Conservation (phyloP, 352 stramenopile genomes). For the Globisporangium perplexum region DNA sequence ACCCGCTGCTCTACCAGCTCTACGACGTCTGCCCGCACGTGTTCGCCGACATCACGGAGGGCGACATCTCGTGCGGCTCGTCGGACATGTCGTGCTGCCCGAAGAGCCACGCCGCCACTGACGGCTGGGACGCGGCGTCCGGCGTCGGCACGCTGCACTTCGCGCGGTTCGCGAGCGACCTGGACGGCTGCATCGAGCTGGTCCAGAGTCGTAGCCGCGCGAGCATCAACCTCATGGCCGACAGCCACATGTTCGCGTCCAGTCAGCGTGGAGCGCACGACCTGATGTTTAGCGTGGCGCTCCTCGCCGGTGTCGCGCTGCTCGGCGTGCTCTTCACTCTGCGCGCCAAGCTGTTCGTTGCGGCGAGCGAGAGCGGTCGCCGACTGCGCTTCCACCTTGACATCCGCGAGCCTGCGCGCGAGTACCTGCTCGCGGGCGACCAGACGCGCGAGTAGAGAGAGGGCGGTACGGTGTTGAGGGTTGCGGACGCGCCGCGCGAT, state of each 20-base stretch:
- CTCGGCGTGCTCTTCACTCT: conserved; percentile 30
- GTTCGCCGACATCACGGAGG: conserved; percentile 61
- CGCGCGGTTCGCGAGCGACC: conserved; percentile 23
- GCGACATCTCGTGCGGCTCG: conserved; percentile 49
- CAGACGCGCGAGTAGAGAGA: conserved; percentile 3
- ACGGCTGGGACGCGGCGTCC: conserved; percentile 67
- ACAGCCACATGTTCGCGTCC: conserved; percentile 7
- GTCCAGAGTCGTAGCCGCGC: conserved; percentile 2
- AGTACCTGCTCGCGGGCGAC: conserved; percentile 42
- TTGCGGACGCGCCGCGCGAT: too few relatives aligned
- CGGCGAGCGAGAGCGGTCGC: neutral
- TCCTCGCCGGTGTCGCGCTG: conserved; percentile 29
- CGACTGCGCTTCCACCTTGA: conserved; percentile 26
- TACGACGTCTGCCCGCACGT: conserved; percentile 54
- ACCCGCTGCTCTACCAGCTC: conserved; percentile 66
- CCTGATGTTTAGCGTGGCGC: conserved; percentile 22
- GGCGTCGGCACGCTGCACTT: conserved; percentile 59
- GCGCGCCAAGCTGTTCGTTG: conserved; percentile 32
- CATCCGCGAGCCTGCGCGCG: conserved; percentile 40
- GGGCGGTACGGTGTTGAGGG: neutral
- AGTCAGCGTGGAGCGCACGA: conserved; percentile 20
- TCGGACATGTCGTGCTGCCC: conserved; percentile 42
- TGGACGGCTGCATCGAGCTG: conserved; percentile 34
- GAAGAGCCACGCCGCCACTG: conserved; percentile 32
- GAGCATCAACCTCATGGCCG: conserved; percentile 7